phyloP scores from a whole-genome alignment of 371 early-diverging fungal species.

The Mucor sp. region DNA sequence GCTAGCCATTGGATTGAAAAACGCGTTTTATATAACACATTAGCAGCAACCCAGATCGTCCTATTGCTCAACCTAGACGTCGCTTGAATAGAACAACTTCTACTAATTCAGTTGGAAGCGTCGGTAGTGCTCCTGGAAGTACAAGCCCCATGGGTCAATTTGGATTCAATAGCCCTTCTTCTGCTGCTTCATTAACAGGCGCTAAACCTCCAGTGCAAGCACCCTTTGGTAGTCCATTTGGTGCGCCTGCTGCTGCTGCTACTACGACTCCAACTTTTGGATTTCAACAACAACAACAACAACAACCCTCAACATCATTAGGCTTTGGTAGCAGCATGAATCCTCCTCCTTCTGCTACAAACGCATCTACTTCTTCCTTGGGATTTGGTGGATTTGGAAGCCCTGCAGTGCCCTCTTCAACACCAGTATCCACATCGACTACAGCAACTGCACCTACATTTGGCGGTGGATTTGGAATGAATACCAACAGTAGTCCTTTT shows the following conservation, averaged over 20 bases:
- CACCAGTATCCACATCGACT: background rate
- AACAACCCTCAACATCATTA: background rate
- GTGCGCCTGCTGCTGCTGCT: background rate
- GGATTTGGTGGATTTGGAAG: conserved; percentile 9
- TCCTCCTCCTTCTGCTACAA: background rate
- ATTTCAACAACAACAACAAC: background rate
- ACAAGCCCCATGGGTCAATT: conserved; percentile 15
- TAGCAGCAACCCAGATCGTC: conserved; percentile 17
- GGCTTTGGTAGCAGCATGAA: background rate
- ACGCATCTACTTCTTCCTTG: background rate
- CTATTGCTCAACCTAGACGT: conserved; percentile 21
- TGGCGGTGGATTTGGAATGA: conserved; percentile 1
- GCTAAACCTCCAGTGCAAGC: conserved; percentile 1
- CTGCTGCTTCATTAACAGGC: background rate
- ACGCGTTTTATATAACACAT: background rate
- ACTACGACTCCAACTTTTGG: background rate
- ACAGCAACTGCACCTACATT: background rate
- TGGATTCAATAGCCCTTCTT: conserved; percentile 2
- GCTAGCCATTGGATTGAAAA: background rate
- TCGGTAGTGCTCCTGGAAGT: conserved; percentile 6
- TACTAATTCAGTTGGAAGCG: conserved; percentile 15
- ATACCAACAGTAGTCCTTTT: background rate
- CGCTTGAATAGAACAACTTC: conserved; percentile 19
- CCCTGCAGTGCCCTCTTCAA: background rate
- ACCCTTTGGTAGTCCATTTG: conserved; percentile 1